Conservation (phyloP, 768 basidiomycete species). For the Psilocybe tampanensis region DNA sequence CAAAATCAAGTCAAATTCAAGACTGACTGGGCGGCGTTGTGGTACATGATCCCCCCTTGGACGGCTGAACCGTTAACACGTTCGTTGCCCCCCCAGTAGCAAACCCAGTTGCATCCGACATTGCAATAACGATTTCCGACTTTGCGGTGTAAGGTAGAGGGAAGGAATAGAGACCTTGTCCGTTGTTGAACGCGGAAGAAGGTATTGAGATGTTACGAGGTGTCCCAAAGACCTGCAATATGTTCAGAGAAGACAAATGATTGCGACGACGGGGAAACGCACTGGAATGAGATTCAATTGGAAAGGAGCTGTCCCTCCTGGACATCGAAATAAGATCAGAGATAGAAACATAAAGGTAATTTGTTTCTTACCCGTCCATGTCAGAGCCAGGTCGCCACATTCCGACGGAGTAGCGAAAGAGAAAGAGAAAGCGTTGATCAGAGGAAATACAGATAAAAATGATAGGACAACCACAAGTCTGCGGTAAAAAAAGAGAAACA, state of each 20-base stretch:
- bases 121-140: conserved; percentile 52
- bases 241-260: conserved; percentile 28
- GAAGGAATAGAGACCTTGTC: conserved; percentile 52
- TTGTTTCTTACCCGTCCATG: conserved; percentile 58
- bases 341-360: neutral
- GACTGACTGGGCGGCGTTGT: conserved; percentile 43
- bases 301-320: conserved; percentile 64
- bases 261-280: neutral
- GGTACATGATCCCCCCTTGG: conserved; percentile 53
- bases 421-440: conserved; percentile 49
- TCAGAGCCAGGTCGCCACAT: conserved; percentile 63
- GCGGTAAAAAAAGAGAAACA: conserved; percentile 24
- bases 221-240: conserved; percentile 50
- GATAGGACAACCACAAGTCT: conserved; percentile 16
- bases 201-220: conserved; percentile 61
- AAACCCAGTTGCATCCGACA: conserved; percentile 76
- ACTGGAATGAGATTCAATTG: conserved; percentile 49
- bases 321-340: conserved; percentile 1
- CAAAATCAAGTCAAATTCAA: neutral
- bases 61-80: conserved; percentile 49
- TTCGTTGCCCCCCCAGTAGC: conserved; percentile 61
- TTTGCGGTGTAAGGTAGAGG: conserved; percentile 43
- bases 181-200: conserved; percentile 51
- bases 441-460: conserved; percentile 24
- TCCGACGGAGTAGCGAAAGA: conserved; percentile 45